phyloP scores from a whole-genome alignment of 2,329 filamentous ascomycete genomes.

The Fusarium sp. region DNA sequence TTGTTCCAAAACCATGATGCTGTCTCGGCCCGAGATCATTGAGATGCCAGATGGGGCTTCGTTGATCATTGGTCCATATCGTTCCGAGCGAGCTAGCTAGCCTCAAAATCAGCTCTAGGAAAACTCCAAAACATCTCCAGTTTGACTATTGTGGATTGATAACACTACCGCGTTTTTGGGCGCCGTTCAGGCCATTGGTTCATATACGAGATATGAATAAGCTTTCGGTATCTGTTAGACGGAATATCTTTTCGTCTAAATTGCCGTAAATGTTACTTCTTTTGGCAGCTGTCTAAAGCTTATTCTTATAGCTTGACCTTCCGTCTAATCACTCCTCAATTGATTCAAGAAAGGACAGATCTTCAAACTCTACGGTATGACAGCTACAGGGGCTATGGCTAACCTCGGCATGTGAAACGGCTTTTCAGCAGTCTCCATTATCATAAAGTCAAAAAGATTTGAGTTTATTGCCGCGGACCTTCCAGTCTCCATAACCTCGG shows the following conservation, averaged over 20 bases:
- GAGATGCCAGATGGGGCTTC: not conserved
- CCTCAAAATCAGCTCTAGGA: not conserved
- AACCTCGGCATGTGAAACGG: not conserved
- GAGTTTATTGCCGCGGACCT: not conserved
- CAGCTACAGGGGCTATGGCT: too few relatives aligned
- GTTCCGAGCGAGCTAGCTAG: not conserved
- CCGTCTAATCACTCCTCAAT: fast-evolving
- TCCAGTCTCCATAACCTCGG: too few relatives aligned
- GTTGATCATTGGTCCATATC: not conserved
- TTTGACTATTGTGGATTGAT: not conserved
- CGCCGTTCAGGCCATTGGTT: fast-evolving
- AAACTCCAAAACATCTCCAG: not conserved
- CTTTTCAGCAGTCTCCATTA: not conserved
- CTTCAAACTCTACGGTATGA: not conserved
- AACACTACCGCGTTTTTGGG: too few relatives aligned
- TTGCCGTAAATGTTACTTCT: not conserved
- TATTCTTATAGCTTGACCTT: not conserved
- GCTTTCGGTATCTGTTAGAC: not conserved
- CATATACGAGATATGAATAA: fast-evolving
- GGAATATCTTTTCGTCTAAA: fast-evolving
- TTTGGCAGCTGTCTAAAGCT: not conserved
- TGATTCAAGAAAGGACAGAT: too few relatives aligned
- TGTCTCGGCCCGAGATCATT: not conserved
- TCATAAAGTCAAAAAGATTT: not conserved
- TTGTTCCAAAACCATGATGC: fast-evolving